Conservation (phyloP, 2,329 filamentous ascomycete genomes). For the Calonectria pauciramosa region DNA sequence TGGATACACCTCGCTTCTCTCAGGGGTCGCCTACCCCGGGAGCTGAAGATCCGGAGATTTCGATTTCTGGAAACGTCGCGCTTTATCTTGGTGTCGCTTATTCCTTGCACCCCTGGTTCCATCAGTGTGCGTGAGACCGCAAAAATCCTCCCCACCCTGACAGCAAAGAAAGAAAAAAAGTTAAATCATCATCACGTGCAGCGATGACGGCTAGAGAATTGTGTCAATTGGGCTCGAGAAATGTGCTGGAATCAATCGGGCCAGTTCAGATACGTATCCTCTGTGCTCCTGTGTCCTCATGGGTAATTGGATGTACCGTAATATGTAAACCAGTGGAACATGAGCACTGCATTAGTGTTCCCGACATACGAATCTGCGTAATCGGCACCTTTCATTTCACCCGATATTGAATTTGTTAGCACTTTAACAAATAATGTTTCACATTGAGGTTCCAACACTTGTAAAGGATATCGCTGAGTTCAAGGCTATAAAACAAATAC, state of each 20-base stretch:
- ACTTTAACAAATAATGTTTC: no score
- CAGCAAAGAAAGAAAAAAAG: no score
- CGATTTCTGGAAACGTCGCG: not conserved
- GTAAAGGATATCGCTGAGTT: not conserved
- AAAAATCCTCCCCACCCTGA: not conserved
- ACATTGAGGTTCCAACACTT: no score
- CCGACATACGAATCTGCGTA: not conserved
- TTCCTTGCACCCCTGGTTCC: not conserved
- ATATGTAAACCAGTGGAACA: not conserved
- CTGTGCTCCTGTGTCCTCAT: not conserved
- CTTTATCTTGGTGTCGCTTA: not conserved
- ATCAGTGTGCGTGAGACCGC: not conserved
- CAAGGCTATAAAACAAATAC: conserved; percentile 8
- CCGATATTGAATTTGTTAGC: not conserved
- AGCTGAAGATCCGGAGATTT: not conserved
- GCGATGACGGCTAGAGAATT: not conserved
- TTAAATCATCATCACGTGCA: no score
- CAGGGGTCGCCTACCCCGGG: not conserved
- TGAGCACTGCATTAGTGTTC: not conserved
- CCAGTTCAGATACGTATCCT: not conserved
- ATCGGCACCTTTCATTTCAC: not conserved
- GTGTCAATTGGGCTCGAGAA: not conserved
- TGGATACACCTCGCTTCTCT: not conserved
- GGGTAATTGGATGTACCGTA: no score
- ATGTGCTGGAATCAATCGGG: not conserved